These are phyloP conservation scores for Forsythia suspensa DNA, from an alignment of 257 asterid genomes.

Conservation along the genomic window DNA sequence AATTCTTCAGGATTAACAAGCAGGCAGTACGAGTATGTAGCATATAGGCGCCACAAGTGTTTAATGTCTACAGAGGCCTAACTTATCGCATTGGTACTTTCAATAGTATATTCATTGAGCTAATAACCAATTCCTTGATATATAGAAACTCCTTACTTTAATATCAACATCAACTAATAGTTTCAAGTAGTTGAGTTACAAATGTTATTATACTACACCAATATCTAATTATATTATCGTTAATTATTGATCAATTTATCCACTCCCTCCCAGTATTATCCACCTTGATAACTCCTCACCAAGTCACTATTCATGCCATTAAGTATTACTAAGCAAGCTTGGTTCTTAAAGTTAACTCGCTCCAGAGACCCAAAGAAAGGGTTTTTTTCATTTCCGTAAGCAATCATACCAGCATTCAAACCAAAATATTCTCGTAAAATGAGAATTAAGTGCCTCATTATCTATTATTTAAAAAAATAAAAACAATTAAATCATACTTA, in stretches of 20 bases:
- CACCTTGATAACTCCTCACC: not conserved
- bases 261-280: conserved; percentile 3
- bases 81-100: conserved; percentile 9
- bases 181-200: not conserved
- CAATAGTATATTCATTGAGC: not conserved
- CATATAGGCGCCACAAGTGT: conserved; percentile 10
- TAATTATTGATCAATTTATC: conserved; percentile 7
- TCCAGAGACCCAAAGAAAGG: not conserved
- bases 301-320: not conserved
- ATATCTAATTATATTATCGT: not conserved
- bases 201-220: not conserved
- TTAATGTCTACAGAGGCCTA: conserved; percentile 1
- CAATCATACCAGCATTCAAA: not conserved
- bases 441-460: conserved; percentile 11
- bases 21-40: conserved; percentile 11
- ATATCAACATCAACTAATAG: not conserved
- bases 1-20: conserved; percentile 6
- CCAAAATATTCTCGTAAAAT: conserved; percentile 14
- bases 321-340: not conserved
- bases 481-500: not conserved
- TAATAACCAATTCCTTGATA: not conserved
- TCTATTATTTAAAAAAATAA: conserved; percentile 9
- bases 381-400: not conserved
- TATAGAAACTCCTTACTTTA: not conserved
- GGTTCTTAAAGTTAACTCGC: not conserved